phyloP scores from a whole-genome alignment of 495 filamentous ascomycete genomes.

The Neohortaea acidophila region DNA sequence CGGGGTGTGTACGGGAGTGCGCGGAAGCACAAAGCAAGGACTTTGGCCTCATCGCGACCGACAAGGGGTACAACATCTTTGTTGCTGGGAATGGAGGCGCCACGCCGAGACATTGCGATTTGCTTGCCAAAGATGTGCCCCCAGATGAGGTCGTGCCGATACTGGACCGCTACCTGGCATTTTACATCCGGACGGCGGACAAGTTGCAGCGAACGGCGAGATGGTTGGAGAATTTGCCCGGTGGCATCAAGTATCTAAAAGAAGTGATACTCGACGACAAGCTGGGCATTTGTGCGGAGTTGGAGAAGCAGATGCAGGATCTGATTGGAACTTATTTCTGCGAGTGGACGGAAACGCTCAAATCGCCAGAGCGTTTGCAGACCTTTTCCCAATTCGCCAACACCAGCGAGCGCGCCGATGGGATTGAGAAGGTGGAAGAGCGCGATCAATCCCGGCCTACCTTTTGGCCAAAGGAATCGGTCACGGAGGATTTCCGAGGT shows the following conservation, averaged over 20 bases:
- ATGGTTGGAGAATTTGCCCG: slow-evolving; percentile 80
- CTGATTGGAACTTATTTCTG: slow-evolving; percentile 84
- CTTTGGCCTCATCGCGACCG: slow-evolving; percentile 87
- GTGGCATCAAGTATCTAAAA: slow-evolving; percentile 70
- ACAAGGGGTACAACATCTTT: slow-evolving; percentile 92
- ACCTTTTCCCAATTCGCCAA: slow-evolving; percentile 82
- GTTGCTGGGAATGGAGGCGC: slow-evolving; percentile 89
- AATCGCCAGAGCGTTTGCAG: slow-evolving; percentile 49
- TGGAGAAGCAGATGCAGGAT: slow-evolving; percentile 82
- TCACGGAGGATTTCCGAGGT: slow-evolving; percentile 57
- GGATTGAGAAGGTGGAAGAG: slow-evolving; percentile 57
- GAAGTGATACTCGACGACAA: slow-evolving; percentile 80
- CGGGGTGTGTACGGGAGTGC: slow-evolving; percentile 84
- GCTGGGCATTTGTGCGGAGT: slow-evolving; percentile 70
- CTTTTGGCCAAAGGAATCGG: slow-evolving; percentile 64
- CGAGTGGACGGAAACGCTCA: slow-evolving; percentile 84
- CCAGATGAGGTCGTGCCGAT: slow-evolving; percentile 74
- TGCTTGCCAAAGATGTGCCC: slow-evolving; percentile 84
- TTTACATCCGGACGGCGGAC: slow-evolving; percentile 94
- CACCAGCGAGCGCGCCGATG: slow-evolving; percentile 54
- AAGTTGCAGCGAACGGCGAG: slow-evolving; percentile 86
- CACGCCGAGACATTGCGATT: slow-evolving; percentile 67
- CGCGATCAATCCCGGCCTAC: slow-evolving; percentile 63
- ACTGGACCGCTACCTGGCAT: slow-evolving; percentile 82
- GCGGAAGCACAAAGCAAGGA: slow-evolving; percentile 95